phyloP scores from a whole-genome alignment of 441 rosid species.

The Brassica balearica region DNA sequence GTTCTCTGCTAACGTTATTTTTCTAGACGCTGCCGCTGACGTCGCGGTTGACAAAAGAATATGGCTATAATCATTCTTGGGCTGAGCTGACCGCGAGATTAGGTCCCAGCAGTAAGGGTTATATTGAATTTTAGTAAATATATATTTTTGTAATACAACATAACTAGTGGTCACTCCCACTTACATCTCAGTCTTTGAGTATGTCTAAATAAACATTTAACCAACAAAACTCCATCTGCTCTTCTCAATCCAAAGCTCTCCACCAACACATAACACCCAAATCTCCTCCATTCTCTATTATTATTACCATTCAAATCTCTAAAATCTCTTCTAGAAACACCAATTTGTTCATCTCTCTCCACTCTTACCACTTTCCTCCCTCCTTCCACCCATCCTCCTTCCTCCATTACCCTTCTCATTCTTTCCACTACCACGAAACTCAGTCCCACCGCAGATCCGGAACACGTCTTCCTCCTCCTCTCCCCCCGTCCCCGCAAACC shows the following conservation, averaged over 20 bases:
- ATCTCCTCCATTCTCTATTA: constrained; percentile 51
- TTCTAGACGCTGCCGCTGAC: no score
- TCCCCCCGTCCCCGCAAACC: constrained; percentile 23
- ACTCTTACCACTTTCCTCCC: constrained; percentile 51
- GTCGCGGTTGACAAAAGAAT: no score
- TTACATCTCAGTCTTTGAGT: constrained; percentile 45
- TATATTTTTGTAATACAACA: neutral
- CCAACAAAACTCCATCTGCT: constrained; percentile 56
- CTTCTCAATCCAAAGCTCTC: constrained; percentile 62
- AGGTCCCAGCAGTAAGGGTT: no score
- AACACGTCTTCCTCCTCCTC: constrained; percentile 35
- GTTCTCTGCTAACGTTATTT: no score
- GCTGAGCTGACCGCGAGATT: no score
- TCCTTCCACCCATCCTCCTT: constrained; percentile 58
- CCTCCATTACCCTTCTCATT: constrained; percentile 60
- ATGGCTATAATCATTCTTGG: no score
- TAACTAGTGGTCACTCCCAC: constrained; percentile 49
- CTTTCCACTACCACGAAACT: constrained; percentile 58
- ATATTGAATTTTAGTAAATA: neutral
- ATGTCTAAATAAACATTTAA: constrained; percentile 55
- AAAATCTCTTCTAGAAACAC: constrained; percentile 39
- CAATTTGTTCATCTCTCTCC: constrained; percentile 49
- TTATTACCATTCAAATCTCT: constrained; percentile 30
- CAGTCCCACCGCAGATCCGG: constrained; percentile 51
- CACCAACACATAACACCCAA: constrained; percentile 59